phyloP scores from a whole-genome alignment of 805 yeast genomes.

The Yarrowia sp. region DNA sequence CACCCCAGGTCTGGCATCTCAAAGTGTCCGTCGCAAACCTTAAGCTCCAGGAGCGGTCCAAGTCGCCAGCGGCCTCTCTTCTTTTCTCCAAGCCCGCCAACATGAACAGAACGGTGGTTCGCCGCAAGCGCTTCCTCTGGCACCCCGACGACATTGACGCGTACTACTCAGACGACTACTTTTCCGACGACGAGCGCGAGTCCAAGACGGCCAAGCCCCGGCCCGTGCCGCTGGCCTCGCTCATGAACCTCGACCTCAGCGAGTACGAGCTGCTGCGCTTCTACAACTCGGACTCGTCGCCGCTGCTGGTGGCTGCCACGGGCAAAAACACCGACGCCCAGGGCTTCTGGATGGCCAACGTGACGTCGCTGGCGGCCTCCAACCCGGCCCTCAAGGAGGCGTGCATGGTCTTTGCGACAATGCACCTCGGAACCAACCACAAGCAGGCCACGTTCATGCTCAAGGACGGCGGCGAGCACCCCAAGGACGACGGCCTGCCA shows the following conservation, averaged over 20 bases:
- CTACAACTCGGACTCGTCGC: background rate
- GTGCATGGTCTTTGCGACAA: background rate
- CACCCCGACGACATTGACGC: slow-evolving; percentile 8
- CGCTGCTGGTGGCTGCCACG: background rate
- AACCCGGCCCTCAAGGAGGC: slow-evolving; percentile 6
- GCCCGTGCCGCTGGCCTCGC: background rate
- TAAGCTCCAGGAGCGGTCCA: too few species aligned
- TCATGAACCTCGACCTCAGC: background rate
- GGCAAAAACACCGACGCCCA: background rate
- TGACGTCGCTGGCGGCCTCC: background rate
- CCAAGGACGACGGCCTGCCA: background rate
- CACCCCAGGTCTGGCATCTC: too few species aligned
- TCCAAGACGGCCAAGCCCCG: background rate
- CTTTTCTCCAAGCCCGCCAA: background rate
- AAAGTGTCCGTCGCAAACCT: too few species aligned
- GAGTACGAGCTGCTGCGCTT: slow-evolving; percentile 3
- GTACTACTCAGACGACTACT: slow-evolving; percentile 7
- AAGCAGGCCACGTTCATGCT: background rate
- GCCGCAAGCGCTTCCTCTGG: background rate
- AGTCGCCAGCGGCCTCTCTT: too few species aligned
- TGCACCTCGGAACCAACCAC: slow-evolving; percentile 7
- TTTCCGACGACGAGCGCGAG: background rate
- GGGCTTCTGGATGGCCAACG: background rate
- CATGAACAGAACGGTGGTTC: background rate
- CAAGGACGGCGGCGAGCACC: background rate